phyloP scores from a whole-genome alignment of 1,284 basidiomycete species.

The Phenoliferia sp. region DNA sequence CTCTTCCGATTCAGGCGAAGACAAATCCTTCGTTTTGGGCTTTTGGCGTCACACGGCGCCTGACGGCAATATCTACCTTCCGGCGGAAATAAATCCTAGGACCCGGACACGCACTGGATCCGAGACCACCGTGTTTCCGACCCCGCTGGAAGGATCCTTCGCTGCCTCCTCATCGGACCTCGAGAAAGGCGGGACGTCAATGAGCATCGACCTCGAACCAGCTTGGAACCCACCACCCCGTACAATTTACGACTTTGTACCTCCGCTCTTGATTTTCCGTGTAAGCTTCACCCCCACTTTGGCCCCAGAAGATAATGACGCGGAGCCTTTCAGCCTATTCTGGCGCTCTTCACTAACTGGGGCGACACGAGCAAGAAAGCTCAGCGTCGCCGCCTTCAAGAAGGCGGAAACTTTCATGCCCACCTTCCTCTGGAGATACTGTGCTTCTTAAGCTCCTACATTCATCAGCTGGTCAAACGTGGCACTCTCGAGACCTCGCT shows the following conservation, averaged over 20 bases:
- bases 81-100: no score
- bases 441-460: constrained; percentile 13
- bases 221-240: constrained; percentile 26
- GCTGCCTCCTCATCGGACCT: constrained; percentile 48
- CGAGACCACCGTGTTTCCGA: no score
- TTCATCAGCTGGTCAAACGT: constrained; percentile 8
- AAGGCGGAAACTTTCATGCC: constrained; percentile 12
- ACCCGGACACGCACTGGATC: no score
- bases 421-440: constrained; percentile 61
- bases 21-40: no score
- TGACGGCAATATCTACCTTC: no score
- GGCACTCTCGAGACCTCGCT: constrained; percentile 41
- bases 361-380: neutral
- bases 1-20: no score
- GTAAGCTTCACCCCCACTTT: neutral
- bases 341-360: neutral
- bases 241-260: constrained; percentile 50
- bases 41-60: no score
- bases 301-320: neutral
- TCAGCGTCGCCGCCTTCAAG: neutral
- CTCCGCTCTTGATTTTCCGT: constrained; percentile 54
- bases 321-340: neutral
- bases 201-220: constrained; percentile 40
- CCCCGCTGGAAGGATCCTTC: no score
- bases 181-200: constrained; percentile 46